These are phyloP conservation scores for Elaphomyces granulatus DNA, from an alignment of 495 filamentous ascomycete genomes.

Conservation along the genomic window DNA sequence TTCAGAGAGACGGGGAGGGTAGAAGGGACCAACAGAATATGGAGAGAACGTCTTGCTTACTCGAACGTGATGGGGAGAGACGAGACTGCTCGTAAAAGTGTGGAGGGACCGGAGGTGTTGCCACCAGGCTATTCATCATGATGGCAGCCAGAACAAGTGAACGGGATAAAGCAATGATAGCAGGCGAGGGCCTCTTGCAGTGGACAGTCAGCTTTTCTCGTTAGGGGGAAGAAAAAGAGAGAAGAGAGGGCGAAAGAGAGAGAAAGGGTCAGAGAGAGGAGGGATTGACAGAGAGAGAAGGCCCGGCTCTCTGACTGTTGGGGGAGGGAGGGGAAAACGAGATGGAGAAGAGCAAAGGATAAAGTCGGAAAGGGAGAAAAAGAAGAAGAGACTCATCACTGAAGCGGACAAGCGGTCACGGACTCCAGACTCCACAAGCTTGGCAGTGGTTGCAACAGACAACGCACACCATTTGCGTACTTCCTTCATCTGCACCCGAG, in stretches of 20 bases:
- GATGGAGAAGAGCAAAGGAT: slow-evolving; percentile 22
- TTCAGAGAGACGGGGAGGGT: too few species aligned
- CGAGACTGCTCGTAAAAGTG: slow-evolving; percentile 60
- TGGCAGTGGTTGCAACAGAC: too few species aligned
- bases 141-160: slow-evolving; percentile 5
- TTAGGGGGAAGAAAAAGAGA: too few species aligned
- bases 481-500: too few species aligned
- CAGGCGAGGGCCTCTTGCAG: too few species aligned
- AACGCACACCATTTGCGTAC: too few species aligned
- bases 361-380: slow-evolving; percentile 1
- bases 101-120: slow-evolving; percentile 54
- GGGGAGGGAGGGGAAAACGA: slow-evolving; percentile 20
- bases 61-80: slow-evolving; percentile 53
- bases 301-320: too few species aligned
- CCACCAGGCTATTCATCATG: slow-evolving; percentile 51
- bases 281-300: slow-evolving; percentile 10
- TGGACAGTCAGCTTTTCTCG: too few species aligned
- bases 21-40: slow-evolving; percentile 3
- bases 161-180: slow-evolving; percentile 12
- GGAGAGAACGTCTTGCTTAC: too few species aligned
- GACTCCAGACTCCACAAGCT: too few species aligned
- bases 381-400: slow-evolving; percentile 10
- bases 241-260: slow-evolving; percentile 15
- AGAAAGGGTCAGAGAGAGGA: slow-evolving; percentile 8
- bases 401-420: slow-evolving; percentile 1